Base-by-base conservation (phyloP, 208 protist species). In the Wallacemonas sp. region DNA sequence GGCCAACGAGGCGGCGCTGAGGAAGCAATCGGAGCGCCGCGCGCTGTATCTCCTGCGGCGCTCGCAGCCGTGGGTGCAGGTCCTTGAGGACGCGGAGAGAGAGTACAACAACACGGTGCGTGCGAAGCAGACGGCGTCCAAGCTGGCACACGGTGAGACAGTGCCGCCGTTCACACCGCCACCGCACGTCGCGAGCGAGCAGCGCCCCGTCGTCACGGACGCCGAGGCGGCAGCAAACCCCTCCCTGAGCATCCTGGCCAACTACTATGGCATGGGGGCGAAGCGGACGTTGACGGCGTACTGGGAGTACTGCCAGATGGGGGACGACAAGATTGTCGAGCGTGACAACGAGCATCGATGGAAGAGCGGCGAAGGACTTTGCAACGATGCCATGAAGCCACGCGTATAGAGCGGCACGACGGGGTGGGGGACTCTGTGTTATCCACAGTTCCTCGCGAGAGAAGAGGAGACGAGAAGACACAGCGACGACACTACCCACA, bases 301-400 rank as follows among this genome's bases (percentile, higher is more conserved):
- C 49, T 96, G 90, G 87, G n/a, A 72, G 26, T 83, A 79, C 68
- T 74, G 70, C 21, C 57, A 88, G 56, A 76, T 93, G 36, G 80
- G 70, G 19, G 84, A 93, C 63, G 75, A 74, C 24, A 83, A 80
- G 66, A 60, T 90, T n/a, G 78, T 77, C 41, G 43, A 46, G 39
- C 72, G 76, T 34, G 87, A 93, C 47, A 80, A 71, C 41, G 82
- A 93, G 58, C n/a, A 70, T 8, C 72, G 87, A 11, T 88, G 78
- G 87, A 61, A 76, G 70, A 80, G 87, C 38, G 81, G 82, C 19
- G 21, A 65, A 11, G 70, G 56, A 19, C 52, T 88, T 17, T 93
- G 83, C 68, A 47, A 69, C 6, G 38, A 36, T 8, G 44, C 58
- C 11, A 27, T 61, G 9, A 61, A 61, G 23, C 12, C 26, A 4